Evolutionary conservation across 345 rosid genomes (phyloP).

Genomic region (Pugionium cornutum): DNA sequence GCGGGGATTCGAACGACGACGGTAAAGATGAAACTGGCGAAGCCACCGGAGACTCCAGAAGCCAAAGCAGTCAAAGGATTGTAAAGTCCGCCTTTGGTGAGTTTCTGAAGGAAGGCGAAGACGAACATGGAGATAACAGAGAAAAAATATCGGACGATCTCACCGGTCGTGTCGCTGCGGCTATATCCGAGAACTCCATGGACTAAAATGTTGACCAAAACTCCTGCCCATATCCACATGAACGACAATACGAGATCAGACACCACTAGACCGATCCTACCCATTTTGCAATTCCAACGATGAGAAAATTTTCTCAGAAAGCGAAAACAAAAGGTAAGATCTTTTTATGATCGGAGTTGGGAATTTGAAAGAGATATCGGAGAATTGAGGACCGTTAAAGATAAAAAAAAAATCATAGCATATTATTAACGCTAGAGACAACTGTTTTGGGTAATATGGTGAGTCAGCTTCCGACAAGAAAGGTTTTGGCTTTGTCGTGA

Average conservation of each 20-base stretch:
- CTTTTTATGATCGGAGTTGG: neutral
- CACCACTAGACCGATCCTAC: conserved; percentile 39
- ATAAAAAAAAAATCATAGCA: conserved; percentile 7
- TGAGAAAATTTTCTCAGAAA: neutral
- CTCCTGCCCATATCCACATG: conserved; percentile 84
- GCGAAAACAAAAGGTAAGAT: neutral
- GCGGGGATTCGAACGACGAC: conserved; percentile 69
- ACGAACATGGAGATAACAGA: conserved; percentile 58
- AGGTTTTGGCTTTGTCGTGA: conserved; percentile 24
- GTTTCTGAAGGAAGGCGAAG: conserved; percentile 59
- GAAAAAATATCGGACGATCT: conserved; percentile 45
- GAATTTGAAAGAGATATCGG: neutral
- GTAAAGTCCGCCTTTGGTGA: conserved; percentile 62
- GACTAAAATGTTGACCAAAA: conserved; percentile 58
- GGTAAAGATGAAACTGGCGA: conserved; percentile 52
- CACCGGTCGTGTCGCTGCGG: conserved; percentile 46
- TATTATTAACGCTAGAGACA: conserved; percentile 25
- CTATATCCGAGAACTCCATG: conserved; percentile 47
- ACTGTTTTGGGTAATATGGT: neutral
- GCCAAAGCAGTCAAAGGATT: conserved; percentile 72
- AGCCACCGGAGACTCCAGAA: conserved; percentile 63
- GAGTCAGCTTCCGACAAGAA: conserved; percentile 34
- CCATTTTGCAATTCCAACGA: conserved; percentile 13
- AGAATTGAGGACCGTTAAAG: conserved; percentile 28
- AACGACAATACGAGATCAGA: conserved; percentile 59